A percentile compares a stretch with the other conserved stretches of the same genome.
Conservation (phyloP, 73 alveolate genomes). For the Tetrahymena elliotti region DNA sequence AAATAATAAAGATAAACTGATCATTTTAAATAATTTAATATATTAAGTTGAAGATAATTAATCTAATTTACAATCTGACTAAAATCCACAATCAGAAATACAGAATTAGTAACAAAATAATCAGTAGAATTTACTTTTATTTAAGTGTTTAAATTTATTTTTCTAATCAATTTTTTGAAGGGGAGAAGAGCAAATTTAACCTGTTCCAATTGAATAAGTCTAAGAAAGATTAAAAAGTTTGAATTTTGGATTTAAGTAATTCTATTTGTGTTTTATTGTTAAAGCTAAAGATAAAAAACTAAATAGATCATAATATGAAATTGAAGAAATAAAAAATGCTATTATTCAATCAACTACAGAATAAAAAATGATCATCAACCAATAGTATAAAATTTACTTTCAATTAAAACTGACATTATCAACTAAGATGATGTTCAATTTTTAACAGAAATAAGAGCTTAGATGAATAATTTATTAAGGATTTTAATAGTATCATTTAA, state of each 20-base stretch:
- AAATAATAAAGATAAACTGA: too few species aligned
- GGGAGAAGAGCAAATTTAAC: neutral
- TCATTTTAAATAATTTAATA: too few species aligned
- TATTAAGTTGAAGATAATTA: neutral
- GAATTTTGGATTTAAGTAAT: neutral
- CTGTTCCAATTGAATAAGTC: neutral
- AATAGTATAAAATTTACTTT: neutral
- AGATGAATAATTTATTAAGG: neutral
- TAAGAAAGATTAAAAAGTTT: neutral
- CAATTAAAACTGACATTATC: neutral
- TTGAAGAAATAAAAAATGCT: neutral
- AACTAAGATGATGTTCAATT: neutral
- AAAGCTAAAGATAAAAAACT: neutral
- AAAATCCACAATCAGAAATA: too few species aligned
- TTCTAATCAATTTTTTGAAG: neutral
- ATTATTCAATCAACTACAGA: neutral
- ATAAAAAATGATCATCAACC: neutral
- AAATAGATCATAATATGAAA: neutral
- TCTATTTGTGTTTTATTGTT: neutral
- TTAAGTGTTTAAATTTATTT: too few species aligned
- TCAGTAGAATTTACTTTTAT: neutral
- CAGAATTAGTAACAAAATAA: neutral
- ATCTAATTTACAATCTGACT: neutral
- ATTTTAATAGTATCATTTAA: neutral
- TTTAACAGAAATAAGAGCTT: neutral